Evolutionary conservation across 2,329 filamentous ascomycete genomes (phyloP), one percentile per base, ranked within the genome.

Genomic region (Fusarium dlaminii): DNA sequence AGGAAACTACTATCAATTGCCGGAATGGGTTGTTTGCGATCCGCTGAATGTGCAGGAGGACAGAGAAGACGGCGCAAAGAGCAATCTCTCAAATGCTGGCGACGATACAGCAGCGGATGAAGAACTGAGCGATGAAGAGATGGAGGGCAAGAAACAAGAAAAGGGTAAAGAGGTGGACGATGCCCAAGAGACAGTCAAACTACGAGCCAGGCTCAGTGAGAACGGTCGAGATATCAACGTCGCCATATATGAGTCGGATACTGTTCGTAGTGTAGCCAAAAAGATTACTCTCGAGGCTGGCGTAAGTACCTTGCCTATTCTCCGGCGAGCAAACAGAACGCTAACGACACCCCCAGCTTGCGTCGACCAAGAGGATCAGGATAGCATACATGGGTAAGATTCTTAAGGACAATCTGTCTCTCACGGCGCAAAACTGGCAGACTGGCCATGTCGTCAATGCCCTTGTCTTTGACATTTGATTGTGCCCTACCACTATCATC

Each of bases 341-440:
- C 66, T 78, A 34, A 78, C 67, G 37, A 22, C 3, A 5, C 11
- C 40, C 11, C 40, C 75, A 93, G 92, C 84, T 95, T 37, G 81
- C 87, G 5, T 80, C 85, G 13, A 85, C 84, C 49, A 90, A 89
- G 70, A 88, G 86, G 54, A 85, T 98, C 57, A 90, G 90, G 61
- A 88, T 98, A 67, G 91, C 90, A 27, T 97, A 97, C 81, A 88
- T 96, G 82, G 95, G 95, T 75, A 94, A 91, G 80, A 89, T 95
- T 57, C 87, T 98, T 51, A 90, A 91, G 73, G 93, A 96, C 73
- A 87, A 87, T 61, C 80, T 89, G 27, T 87, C 91, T 2, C 84
- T 98, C 24, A 82, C 86, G 49, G 87, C 88, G 7, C 92, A 96
- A 76, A 93, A 92, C 55, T 98, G 94, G 93, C 89, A 91, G 76